Evolutionary conservation across 257 asterid species (phyloP).

Genomic region (Hygrophila difformis): DNA sequence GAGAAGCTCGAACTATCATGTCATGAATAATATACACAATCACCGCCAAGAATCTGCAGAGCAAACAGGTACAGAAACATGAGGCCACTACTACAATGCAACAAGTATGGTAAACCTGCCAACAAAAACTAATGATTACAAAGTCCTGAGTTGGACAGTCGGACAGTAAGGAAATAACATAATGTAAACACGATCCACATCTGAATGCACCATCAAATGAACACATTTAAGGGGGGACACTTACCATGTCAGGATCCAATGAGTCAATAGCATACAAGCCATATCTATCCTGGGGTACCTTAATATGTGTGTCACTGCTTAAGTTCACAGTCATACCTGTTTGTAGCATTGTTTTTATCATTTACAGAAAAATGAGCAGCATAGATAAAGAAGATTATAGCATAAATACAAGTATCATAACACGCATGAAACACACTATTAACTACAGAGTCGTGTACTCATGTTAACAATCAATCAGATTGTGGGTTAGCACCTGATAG

Average conservation of each 20-base stretch:
- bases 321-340: conserved; percentile 60
- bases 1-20: conserved; percentile 72
- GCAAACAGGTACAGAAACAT: background rate
- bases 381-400: too few relatives aligned
- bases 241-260: conserved; percentile 90
- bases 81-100: background rate
- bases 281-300: conserved; percentile 66
- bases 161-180: too few relatives aligned
- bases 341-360: conserved; percentile 15
- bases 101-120: background rate
- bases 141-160: background rate
- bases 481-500: too few relatives aligned
- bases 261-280: conserved; percentile 84
- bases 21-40: conserved; percentile 71
- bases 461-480: too few relatives aligned
- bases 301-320: conserved; percentile 52
- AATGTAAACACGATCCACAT: too few relatives aligned
- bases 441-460: background rate
- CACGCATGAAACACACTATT: too few relatives aligned
- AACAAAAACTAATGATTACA: background rate
- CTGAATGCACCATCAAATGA: background rate
- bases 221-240: background rate
- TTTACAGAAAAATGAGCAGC: too few relatives aligned
- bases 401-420: background rate
- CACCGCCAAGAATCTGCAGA: conserved; percentile 47